Evolutionary conservation across 345 rosid genomes (phyloP).

Genomic region (Chamaenerion angustifolium): DNA sequence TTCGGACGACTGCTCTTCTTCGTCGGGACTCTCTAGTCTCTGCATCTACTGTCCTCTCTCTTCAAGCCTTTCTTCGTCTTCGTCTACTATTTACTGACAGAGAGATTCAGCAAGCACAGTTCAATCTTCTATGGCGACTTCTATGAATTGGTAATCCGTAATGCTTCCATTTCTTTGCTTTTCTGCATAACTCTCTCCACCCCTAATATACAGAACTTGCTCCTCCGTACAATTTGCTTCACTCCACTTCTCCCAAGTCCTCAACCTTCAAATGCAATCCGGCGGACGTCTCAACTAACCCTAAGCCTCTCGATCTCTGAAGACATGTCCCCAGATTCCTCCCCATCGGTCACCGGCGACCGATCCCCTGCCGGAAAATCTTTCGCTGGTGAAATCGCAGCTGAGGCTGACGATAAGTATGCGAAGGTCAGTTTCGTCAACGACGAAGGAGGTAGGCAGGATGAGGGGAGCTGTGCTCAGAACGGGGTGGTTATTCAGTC

Average conservation of each 20-base stretch:
- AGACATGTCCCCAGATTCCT: conserved; percentile 36
- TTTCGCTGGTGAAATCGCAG: conserved; percentile 11
- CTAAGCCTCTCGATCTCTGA: conserved; percentile 34
- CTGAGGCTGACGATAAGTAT: conserved; percentile 7
- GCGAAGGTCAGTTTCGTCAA: conserved; percentile 1
- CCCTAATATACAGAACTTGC: too few relatives aligned
- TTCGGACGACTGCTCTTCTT: too few relatives aligned
- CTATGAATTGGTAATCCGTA: background rate
- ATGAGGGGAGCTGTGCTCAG: background rate
- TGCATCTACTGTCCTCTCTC: too few relatives aligned
- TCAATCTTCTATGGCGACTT: background rate
- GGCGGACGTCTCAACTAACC: conserved; percentile 16
- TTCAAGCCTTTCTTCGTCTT: too few relatives aligned
- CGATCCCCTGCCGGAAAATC: conserved; percentile 24
- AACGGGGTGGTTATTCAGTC: conserved; percentile 14
- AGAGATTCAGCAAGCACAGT: too few relatives aligned
- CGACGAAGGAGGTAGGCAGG: conserved; percentile 4
- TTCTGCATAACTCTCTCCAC: background rate
- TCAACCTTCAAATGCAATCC: conserved; percentile 14
- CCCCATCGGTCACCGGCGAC: conserved; percentile 31
- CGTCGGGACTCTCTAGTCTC: too few relatives aligned
- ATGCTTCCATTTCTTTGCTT: background rate
- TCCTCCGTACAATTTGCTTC: too few relatives aligned
- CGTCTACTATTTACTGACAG: too few relatives aligned
- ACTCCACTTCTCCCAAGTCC: background rate